A percentile compares a stretch with the other conserved stretches of the same genome.
phyloP scores from a whole-genome alignment of 306 rosid genomes.

The Arachis stenosperma region DNA sequence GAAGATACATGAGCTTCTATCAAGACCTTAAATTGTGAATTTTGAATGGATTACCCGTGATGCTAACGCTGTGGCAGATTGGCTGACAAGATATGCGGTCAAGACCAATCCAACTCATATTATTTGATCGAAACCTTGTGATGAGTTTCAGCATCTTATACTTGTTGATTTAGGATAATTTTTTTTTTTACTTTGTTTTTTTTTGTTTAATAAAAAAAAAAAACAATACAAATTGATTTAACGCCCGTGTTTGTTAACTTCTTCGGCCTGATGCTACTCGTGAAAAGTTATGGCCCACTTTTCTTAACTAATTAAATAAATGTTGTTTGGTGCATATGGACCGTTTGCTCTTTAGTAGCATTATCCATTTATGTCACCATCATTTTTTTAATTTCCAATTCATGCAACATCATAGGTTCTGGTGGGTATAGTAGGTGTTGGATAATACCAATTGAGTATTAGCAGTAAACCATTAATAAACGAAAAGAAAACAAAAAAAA shows the following conservation, averaged over 20 bases:
- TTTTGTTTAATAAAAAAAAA: too few species aligned
- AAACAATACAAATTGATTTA: too few species aligned
- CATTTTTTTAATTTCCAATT: conserved; percentile 26
- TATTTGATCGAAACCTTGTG: too few species aligned
- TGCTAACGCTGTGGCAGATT: too few species aligned
- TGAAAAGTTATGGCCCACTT: conserved; percentile 50
- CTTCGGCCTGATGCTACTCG: conserved; percentile 35
- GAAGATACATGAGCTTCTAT: too few species aligned
- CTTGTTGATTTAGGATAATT: too few species aligned
- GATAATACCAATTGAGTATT: conserved; percentile 1
- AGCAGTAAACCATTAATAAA: background rate
- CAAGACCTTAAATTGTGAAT: too few species aligned
- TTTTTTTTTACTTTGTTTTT: too few species aligned
- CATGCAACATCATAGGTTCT: conserved; percentile 26
- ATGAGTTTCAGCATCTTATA: too few species aligned
- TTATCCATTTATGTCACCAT: conserved; percentile 28
- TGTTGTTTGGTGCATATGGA: conserved; percentile 11
- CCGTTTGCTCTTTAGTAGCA: conserved; percentile 15
- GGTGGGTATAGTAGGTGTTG: conserved; percentile 32
- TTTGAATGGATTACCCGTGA: too few species aligned
- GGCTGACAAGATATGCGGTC: too few species aligned
- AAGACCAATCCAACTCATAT: too few species aligned
- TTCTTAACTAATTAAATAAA: conserved; percentile 21
- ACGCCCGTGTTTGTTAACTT: conserved; percentile 40
- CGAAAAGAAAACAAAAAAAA: background rate